phyloP scores from a whole-genome alignment of 345 rosid genomes.

The Carallia pectinifolia region DNA sequence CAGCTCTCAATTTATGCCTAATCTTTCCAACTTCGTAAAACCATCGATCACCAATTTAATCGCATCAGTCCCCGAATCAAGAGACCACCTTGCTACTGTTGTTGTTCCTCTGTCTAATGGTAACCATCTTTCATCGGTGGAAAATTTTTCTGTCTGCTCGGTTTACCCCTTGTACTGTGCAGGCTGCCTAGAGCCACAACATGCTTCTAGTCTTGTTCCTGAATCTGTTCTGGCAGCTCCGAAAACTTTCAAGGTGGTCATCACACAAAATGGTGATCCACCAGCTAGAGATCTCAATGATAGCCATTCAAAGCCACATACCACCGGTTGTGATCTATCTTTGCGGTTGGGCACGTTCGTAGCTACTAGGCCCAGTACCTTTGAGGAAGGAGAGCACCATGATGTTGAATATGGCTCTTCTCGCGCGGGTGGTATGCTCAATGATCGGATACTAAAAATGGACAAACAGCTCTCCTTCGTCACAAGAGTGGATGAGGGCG shows the following conservation, averaged over 20 bases:
- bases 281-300: conserved; percentile 13
- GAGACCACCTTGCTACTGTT: not conserved
- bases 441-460: conserved; percentile 16
- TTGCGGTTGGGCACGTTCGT: conserved; percentile 66
- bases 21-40: conserved; percentile 24
- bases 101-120: not conserved
- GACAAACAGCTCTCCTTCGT: conserved; percentile 15
- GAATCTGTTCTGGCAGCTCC: conserved; percentile 4
- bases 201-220: conserved; percentile 18
- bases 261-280: conserved; percentile 11
- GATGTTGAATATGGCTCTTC: conserved; percentile 24
- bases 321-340: conserved; percentile 61
- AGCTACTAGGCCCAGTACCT: conserved; percentile 15
- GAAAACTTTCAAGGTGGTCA: conserved; percentile 23
- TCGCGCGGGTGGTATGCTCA: conserved; percentile 28
- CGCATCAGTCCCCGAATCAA: conserved; percentile 12
- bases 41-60: conserved; percentile 6
- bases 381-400: conserved; percentile 8
- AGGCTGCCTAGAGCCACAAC: conserved; percentile 20
- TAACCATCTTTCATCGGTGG: conserved; percentile 15
- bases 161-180: conserved; percentile 52
- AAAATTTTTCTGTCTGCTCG: conserved; percentile 28
- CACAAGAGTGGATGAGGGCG: conserved; percentile 10
- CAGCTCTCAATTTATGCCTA: conserved; percentile 17
- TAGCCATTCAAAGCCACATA: conserved; percentile 14